These are phyloP conservation scores for Ziziphus jujuba DNA, from an alignment of 306 rosid genomes.

Conservation along the genomic window DNA sequence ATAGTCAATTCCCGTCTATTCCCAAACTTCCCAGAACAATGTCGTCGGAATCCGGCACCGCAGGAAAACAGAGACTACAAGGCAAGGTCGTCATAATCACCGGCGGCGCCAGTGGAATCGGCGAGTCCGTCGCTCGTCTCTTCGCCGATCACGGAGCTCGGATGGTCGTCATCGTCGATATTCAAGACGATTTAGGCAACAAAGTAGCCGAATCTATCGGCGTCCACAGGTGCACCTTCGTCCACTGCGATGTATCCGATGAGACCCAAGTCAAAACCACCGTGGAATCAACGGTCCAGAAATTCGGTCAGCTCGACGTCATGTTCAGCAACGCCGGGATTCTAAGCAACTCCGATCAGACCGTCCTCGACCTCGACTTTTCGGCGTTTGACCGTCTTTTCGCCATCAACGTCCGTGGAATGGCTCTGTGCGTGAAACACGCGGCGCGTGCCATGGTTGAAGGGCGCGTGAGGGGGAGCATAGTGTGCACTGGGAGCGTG, in stretches of 20 bases:
- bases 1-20: too few relatives aligned
- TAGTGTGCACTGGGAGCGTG: slow-evolving; percentile 46
- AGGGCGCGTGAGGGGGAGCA: slow-evolving; percentile 38
- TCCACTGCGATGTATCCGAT: slow-evolving; percentile 44
- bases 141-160: slow-evolving; percentile 38
- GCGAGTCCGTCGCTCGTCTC: slow-evolving; percentile 43
- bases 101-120: slow-evolving; percentile 63
- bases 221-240: slow-evolving; percentile 24
- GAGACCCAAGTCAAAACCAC: slow-evolving; percentile 41
- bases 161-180: slow-evolving; percentile 47
- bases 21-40: slow-evolving; percentile 1
- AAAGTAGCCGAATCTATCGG: slow-evolving; percentile 45
- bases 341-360: slow-evolving; percentile 21
- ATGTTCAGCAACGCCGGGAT: slow-evolving; percentile 64
- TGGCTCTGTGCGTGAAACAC: slow-evolving; percentile 45
- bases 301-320: slow-evolving; percentile 39
- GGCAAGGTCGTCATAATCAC: slow-evolving; percentile 56
- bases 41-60: slow-evolving; percentile 12
- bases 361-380: slow-evolving; percentile 39
- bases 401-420: slow-evolving; percentile 33
- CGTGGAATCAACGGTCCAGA: slow-evolving; percentile 33
- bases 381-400: slow-evolving; percentile 27
- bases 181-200: slow-evolving; percentile 50
- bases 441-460: slow-evolving; percentile 54
- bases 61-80: slow-evolving; percentile 9